A percentile compares a stretch with the other conserved stretches of the same genome.
Evolutionary conservation across 495 filamentous ascomycete genomes (phyloP).

Genomic region (Apiosordaria backusii): DNA sequence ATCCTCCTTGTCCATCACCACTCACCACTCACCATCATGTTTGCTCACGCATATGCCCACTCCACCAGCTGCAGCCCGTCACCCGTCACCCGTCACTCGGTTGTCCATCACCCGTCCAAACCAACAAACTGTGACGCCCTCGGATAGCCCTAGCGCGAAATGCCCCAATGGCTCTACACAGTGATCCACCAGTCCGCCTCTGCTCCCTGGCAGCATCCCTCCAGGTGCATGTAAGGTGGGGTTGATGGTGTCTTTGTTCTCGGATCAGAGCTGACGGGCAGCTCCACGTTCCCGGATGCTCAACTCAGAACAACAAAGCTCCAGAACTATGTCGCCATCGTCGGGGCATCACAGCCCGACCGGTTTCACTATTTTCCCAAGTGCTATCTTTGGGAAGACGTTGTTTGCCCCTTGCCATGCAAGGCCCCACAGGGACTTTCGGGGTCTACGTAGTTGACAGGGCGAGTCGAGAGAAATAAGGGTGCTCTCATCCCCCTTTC

Average conservation of each 20-base stretch:
- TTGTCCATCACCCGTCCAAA: background rate
- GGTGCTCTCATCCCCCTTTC: background rate
- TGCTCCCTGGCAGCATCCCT: background rate
- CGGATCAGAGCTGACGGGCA: background rate
- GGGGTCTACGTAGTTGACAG: background rate
- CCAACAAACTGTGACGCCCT: constrained; percentile 3
- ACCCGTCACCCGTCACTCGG: background rate
- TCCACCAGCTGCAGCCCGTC: background rate
- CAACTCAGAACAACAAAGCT: background rate
- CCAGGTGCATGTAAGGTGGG: constrained; percentile 6
- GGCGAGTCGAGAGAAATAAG: background rate
- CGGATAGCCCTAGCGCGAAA: constrained; percentile 2
- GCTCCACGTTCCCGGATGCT: background rate
- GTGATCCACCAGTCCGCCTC: background rate
- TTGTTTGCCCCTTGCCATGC: constrained; percentile 6
- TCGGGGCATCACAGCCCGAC: constrained; percentile 28
- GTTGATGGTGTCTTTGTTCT: background rate
- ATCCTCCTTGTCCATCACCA: background rate
- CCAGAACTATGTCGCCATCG: constrained; percentile 4
- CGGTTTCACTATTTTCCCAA: background rate
- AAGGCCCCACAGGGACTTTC: constrained; percentile 3
- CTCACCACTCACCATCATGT: background rate
- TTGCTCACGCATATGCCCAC: background rate
- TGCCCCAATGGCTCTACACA: background rate
- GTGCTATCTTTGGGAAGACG: background rate